Evolutionary conservation across 306 rosid genomes (phyloP).

Genomic region (Begonia loranthoides): DNA sequence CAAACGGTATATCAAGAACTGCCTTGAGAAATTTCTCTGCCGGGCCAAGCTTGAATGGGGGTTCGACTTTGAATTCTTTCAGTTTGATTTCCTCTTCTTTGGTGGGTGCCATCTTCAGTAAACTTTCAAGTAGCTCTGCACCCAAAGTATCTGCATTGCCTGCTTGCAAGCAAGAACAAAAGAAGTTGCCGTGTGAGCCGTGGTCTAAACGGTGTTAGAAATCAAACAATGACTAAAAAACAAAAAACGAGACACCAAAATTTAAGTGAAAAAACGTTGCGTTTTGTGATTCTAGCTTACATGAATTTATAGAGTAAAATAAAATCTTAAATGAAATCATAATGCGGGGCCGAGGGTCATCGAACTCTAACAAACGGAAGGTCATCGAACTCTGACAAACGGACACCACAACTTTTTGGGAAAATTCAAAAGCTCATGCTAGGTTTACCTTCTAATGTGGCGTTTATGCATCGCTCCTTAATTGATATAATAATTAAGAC

Average conservation of each 20-base stretch:
- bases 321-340: no score
- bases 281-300: no score
- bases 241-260: neutral
- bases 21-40: conserved; percentile 93
- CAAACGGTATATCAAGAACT: conserved; percentile 75
- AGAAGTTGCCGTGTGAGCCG: neutral
- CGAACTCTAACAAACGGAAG: no score
- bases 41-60: conserved; percentile 73
- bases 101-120: conserved; percentile 88
- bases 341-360: no score
- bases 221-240: neutral
- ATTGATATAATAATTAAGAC: no score
- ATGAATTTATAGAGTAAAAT: no score
- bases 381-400: no score
- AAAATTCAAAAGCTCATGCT: no score
- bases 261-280: no score
- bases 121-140: conserved; percentile 75
- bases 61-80: conserved; percentile 58
- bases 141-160: conserved; percentile 73
- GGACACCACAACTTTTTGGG: no score
- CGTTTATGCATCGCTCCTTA: no score
- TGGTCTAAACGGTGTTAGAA: neutral
- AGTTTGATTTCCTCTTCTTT: conserved; percentile 65
- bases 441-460: no score
- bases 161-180: conserved; percentile 14